Evolutionary conservation across 805 yeast genomes (phyloP).

Genomic region (Saccharomyces jurei): DNA sequence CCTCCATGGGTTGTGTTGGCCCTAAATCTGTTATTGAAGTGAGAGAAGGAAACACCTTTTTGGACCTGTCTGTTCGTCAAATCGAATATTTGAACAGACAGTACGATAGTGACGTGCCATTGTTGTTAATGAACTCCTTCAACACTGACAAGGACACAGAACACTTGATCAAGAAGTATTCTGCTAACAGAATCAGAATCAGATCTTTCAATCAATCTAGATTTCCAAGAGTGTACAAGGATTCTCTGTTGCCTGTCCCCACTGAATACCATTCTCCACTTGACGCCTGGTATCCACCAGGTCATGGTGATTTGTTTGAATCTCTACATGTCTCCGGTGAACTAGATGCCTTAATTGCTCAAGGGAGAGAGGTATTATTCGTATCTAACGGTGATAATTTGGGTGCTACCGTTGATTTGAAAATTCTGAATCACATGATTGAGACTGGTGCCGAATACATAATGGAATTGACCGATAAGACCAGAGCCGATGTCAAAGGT

Average conservation of each 20-base stretch:
- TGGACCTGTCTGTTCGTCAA: slow-evolving; percentile 93
- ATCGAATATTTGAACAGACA: slow-evolving; percentile 89
- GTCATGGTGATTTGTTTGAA: slow-evolving; percentile 97
- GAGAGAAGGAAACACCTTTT: slow-evolving; percentile 94
- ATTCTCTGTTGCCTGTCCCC: slow-evolving; percentile 94
- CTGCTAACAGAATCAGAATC: slow-evolving; percentile 91
- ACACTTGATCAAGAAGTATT: slow-evolving; percentile 90
- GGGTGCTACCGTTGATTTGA: slow-evolving; percentile 95
- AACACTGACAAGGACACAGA: slow-evolving; percentile 91
- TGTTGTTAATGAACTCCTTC: slow-evolving; percentile 95
- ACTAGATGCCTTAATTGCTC: slow-evolving; percentile 77
- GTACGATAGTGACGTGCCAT: slow-evolving; percentile 88
- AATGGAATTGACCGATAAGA: slow-evolving; percentile 97
- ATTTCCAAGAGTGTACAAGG: slow-evolving; percentile 91
- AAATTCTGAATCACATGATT: slow-evolving; percentile 85
- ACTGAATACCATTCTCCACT: slow-evolving; percentile 56
- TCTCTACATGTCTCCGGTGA: slow-evolving; percentile 83
- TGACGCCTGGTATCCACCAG: slow-evolving; percentile 98
- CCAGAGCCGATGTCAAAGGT: slow-evolving; percentile 97
- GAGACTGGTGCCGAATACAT: slow-evolving; percentile 88
- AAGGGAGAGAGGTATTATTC: slow-evolving; percentile 90
- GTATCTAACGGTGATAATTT: slow-evolving; percentile 97
- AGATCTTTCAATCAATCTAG: slow-evolving; percentile 96
- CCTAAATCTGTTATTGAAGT: slow-evolving; percentile 93
- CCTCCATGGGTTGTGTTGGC: slow-evolving; percentile 99